Evolutionary conservation across 805 yeast genomes (phyloP).

Genomic region (Zygosaccharomyces lentus): DNA sequence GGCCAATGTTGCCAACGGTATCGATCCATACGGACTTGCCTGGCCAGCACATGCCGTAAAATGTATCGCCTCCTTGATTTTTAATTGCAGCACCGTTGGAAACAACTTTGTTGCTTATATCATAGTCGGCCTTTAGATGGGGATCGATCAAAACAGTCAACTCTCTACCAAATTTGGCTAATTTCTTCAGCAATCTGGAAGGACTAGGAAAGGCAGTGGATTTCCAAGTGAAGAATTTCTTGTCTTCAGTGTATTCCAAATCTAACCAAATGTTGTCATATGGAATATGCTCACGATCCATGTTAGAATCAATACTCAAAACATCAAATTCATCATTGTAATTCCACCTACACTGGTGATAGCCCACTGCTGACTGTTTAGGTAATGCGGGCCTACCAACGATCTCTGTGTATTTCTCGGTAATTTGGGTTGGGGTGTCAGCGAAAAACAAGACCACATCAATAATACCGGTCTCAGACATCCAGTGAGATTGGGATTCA

Average conservation of each 20-base stretch:
- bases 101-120: constrained; percentile 51
- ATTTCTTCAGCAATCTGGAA: constrained; percentile 54
- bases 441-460: constrained; percentile 72
- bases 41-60: constrained; percentile 95
- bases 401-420: constrained; percentile 56
- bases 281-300: constrained; percentile 75
- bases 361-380: constrained; percentile 72
- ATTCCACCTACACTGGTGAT: constrained; percentile 98
- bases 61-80: constrained; percentile 46
- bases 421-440: constrained; percentile 51
- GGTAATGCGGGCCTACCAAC: constrained; percentile 78
- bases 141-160: constrained; percentile 88
- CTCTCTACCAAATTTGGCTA: constrained; percentile 72
- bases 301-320: constrained; percentile 57
- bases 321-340: constrained; percentile 87
- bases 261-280: constrained; percentile 94
- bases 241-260: constrained; percentile 81
- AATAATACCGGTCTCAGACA: constrained; percentile 81
- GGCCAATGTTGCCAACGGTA: constrained; percentile 62
- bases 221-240: constrained; percentile 92
- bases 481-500: constrained; percentile 74
- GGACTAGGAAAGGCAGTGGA: constrained; percentile 70
- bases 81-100: constrained; percentile 44
- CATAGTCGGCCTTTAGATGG: constrained; percentile 71
- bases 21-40: constrained; percentile 96